Evolutionary conservation across 352 stramenopile genomes (phyloP), one percentile per base, ranked within the genome.

Genomic region (Phytophthora kernoviae): DNA sequence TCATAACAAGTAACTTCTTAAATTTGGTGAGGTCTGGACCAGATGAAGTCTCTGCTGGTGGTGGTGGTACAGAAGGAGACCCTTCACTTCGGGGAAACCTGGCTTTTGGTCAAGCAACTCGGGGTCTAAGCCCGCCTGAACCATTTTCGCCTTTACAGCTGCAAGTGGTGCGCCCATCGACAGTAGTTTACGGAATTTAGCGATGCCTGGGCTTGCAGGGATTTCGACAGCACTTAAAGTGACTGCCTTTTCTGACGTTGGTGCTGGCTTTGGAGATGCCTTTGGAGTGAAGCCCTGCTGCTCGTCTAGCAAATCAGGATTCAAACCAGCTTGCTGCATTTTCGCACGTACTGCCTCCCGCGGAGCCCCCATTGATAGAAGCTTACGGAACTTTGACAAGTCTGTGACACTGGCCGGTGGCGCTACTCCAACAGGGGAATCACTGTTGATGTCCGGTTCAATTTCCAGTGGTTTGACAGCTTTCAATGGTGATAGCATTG

Each of bases 121-220:
- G 2, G 78, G 70, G 49, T 93, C 75, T 4, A 90, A 49, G 0
- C 81, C 81, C 24, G 58, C 90, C 49, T 94, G 79, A 15, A 60
- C 36, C 73, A 98, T 85, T 43, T 85, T 91, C 8, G 67, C 76
- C 42, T 81, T 75, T 9, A 87, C 75, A 8, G 85, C 90, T 22
- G 83, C 90, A 5, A 85, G 67, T 1, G 84, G 88, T 2, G 88
- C 78, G 1, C 84, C 87, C 79, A 96, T 93, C 0, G 70, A 73
- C 1, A 93, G 56, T 73, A 98, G 82, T 63, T 98, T 98, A 37
- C 96, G 97, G 51, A 98, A 98, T 27, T 86, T 85, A 5, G 70
- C 72, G 41, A 88, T 43, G 39, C 87, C 75, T 12, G 64, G 52
- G 7, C 37, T 57, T 15, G 42, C 21, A 45, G 5, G 17, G 17